Conservation (phyloP, 495 filamentous ascomycete genomes). For the Penicillium paradoxum region DNA sequence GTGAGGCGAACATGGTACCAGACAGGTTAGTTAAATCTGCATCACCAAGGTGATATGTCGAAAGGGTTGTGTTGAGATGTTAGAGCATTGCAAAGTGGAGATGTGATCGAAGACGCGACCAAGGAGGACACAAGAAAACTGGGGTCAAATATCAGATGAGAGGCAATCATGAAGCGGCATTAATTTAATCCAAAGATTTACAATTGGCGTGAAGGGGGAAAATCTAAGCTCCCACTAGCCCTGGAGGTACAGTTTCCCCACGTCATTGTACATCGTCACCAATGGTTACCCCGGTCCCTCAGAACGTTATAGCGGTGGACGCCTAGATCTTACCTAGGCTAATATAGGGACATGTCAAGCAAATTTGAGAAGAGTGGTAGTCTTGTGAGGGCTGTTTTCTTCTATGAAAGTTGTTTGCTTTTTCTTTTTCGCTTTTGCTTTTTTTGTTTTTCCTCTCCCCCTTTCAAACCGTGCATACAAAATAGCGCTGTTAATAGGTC, state of each 20-base stretch:
- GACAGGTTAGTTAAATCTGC: conserved; percentile 3
- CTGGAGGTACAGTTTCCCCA: neutral
- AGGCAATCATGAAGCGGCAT: neutral
- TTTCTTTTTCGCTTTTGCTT: no score
- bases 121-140: neutral
- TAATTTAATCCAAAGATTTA: neutral
- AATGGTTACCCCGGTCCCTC: neutral
- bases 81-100: conserved; percentile 2
- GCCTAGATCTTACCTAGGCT: no score
- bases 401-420: neutral
- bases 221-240: neutral
- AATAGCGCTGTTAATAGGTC: no score
- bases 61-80: neutral
- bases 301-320: no score
- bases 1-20: conserved; percentile 41
- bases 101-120: neutral
- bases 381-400: neutral
- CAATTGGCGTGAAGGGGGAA: no score
- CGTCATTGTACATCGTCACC: neutral
- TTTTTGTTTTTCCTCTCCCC: no score
- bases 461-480: no score
- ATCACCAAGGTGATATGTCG: conserved; percentile 6
- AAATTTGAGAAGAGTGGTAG: no score
- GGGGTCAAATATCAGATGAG: neutral
- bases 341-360: no score